These are phyloP conservation scores for Populus ilicifolia DNA, from an alignment of 345 rosid genomes.

Conservation along the genomic window DNA sequence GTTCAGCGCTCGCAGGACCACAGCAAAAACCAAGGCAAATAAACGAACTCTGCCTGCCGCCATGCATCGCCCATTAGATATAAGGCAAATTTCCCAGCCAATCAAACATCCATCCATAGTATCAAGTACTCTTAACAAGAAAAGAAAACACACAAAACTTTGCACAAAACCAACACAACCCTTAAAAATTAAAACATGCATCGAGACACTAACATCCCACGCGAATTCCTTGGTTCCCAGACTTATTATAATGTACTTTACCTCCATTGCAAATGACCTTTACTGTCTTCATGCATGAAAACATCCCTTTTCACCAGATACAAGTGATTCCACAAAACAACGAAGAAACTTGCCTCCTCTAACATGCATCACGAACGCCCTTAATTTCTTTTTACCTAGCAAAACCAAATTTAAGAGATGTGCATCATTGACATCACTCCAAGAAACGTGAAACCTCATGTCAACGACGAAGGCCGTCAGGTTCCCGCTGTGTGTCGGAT, in stretches of 20 bases:
- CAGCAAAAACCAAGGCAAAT: not conserved
- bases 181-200: slow-evolving; percentile 2
- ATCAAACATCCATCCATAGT: not conserved
- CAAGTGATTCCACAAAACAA: slow-evolving; percentile 8
- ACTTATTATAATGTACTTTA: not conserved
- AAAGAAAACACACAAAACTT: not conserved
- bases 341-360: not conserved
- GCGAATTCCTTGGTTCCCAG: slow-evolving; percentile 32
- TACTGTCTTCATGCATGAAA: slow-evolving; percentile 24
- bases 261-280: slow-evolving; percentile 2
- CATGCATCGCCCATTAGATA: not conserved
- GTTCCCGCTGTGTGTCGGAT: slow-evolving; percentile 10
- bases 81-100: not conserved
- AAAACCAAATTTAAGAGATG: not conserved
- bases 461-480: slow-evolving; percentile 10
- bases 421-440: not conserved
- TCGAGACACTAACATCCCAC: slow-evolving; percentile 36
- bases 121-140: not conserved
- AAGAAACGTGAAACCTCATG: not conserved
- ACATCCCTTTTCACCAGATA: slow-evolving; percentile 9
- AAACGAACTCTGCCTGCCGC: not conserved
- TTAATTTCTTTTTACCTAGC: not conserved
- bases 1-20: not conserved
- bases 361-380: not conserved
- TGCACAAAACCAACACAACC: not conserved